Base-by-base conservation (phyloP, 2,329 filamentous ascomycete genomes). In the Fusarium brevicatenulatum region DNA sequence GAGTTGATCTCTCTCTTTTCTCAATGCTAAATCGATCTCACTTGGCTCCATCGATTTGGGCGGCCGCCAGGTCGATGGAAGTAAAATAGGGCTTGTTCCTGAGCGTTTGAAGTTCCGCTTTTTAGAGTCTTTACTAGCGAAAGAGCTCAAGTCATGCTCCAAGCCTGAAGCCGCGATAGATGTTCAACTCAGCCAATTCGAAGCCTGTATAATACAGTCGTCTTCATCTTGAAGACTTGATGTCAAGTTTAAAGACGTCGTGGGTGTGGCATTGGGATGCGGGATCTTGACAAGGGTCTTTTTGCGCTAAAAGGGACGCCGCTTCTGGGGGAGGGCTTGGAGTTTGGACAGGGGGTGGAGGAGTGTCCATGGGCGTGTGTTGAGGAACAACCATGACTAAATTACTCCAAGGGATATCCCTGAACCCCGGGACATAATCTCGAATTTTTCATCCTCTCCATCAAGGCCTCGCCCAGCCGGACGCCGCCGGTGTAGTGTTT, bases 201-300 rank as follows among this genome's bases (percentile, higher is more conserved):
- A 66, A 62, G 56, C 59, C 65, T 65, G 37, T 70, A 55, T 68
- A 54, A 58, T 59, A 52, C 68, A 77, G 53, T 47, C 60, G 63
- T 71, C 63, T 67, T 56, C 53, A 67, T 60, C 42, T 73, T 54
- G 21, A 65, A 75, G 73, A 73, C 50, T 44, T 77, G 76, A 78
- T 61, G 76, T 78, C 68, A 63, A 77, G 63, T 75, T 78, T 78
- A 75, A 66, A 68, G 68, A 77, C 67, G 66, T 77, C 67, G 68
- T 77, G 74, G 76, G 76, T 78, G 76, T 78, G 76, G 73, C 76
- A 78, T 78, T 78, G 70, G 46, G 73, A 74, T 58, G 75, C 76
- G 76, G 75, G 76, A 78, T 76, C 73, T 73, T 39, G 73, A 78
- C 76, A 78, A 78, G 76, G 76, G 76, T 78, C 47, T 68, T 64